Percentiles rank a stretch among this genome's conserved stretches.
Evolutionary conservation across 2,329 filamentous ascomycete species (phyloP).

Genomic region (Colletotrichum tamarilloi): DNA sequence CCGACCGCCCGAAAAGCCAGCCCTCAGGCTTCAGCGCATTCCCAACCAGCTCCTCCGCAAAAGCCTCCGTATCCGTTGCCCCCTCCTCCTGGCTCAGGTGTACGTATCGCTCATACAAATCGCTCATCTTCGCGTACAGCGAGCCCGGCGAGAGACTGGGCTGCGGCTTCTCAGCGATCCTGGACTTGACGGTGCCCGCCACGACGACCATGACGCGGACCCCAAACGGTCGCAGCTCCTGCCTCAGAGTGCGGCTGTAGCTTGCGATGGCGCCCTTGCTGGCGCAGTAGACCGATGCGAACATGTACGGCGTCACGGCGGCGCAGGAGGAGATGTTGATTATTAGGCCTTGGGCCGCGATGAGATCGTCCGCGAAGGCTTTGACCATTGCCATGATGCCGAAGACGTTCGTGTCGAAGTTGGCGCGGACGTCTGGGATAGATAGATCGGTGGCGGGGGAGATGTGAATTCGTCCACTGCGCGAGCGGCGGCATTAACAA

Average conservation of each 20-base stretch:
- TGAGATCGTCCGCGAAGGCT: too few species aligned
- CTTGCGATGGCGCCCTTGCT: constrained; percentile 63
- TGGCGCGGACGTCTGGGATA: neutral
- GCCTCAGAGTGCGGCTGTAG: constrained; percentile 63
- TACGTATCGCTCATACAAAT: constrained; percentile 57
- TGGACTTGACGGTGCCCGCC: constrained; percentile 63
- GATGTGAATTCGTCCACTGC: neutral
- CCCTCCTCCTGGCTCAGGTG: constrained; percentile 59
- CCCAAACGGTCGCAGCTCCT: constrained; percentile 63
- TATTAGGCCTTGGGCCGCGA: too few species aligned
- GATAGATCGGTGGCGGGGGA: neutral
- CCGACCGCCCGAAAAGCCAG: constrained; percentile 42
- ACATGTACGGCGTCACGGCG: constrained; percentile 57
- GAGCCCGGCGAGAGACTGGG: constrained; percentile 55
- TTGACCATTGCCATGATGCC: too few species aligned
- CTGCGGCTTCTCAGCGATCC: constrained; percentile 55
- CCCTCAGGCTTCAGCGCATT: constrained; percentile 39
- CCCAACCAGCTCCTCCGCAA: constrained; percentile 53
- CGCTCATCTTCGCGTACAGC: constrained; percentile 57
- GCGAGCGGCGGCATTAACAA: neutral
- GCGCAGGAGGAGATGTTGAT: too few species aligned
- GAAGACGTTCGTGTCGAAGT: neutral
- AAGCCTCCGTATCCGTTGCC: constrained; percentile 56
- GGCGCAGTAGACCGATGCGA: constrained; percentile 63
- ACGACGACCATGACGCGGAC: constrained; percentile 68